Evolutionary conservation across 805 yeast species (phyloP).

Genomic region (Metschnikowia rubicola): DNA sequence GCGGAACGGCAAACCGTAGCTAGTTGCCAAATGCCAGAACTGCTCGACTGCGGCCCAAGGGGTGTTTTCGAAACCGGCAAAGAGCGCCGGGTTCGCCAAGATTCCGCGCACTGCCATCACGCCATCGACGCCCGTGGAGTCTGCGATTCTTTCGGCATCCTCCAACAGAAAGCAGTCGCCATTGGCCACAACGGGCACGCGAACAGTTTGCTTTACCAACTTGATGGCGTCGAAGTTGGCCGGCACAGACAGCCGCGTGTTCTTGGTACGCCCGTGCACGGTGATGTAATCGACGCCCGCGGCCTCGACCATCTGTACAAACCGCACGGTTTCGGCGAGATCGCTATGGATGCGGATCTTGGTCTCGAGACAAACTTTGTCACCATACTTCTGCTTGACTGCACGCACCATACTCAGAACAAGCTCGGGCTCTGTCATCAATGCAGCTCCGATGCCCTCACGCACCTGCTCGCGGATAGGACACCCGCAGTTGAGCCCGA

Average conservation of each 20-base stretch:
- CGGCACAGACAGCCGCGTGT: constrained; percentile 80
- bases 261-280: constrained; percentile 87
- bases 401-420: constrained; percentile 82
- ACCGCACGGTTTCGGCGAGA: constrained; percentile 63
- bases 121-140: constrained; percentile 77
- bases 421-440: constrained; percentile 77
- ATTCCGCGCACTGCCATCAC: constrained; percentile 95
- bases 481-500: constrained; percentile 96
- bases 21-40: constrained; percentile 73
- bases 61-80: constrained; percentile 66
- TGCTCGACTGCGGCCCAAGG: constrained; percentile 92
- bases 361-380: constrained; percentile 74
- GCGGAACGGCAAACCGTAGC: constrained; percentile 82
- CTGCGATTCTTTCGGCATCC: constrained; percentile 63
- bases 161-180: constrained; percentile 82
- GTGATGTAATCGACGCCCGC: constrained; percentile 94
- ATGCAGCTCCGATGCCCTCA: constrained; percentile 96
- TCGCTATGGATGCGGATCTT: constrained; percentile 87
- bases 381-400: constrained; percentile 73
- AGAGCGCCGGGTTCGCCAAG: constrained; percentile 81
- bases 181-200: constrained; percentile 88
- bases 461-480: constrained; percentile 93
- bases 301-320: constrained; percentile 69
- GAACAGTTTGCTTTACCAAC: constrained; percentile 50
- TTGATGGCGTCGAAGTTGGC: constrained; percentile 81